Conservation (phyloP, 2,329 filamentous ascomycete species). For the Aotearoamyces nothofagi region DNA sequence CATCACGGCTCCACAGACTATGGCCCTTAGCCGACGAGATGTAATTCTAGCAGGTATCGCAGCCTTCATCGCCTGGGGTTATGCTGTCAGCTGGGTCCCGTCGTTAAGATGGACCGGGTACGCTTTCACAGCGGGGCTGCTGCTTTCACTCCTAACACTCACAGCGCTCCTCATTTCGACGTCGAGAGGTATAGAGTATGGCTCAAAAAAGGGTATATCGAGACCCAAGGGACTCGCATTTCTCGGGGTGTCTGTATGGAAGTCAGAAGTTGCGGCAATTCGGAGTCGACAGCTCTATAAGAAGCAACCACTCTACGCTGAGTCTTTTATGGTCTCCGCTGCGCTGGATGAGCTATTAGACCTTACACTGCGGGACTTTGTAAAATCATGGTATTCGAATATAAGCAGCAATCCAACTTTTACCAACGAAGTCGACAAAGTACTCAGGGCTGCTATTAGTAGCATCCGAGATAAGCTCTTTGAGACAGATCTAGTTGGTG, state of each 20-base stretch:
- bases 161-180: conserved; percentile 46
- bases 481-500: conserved; percentile 68
- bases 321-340: conserved; percentile 63
- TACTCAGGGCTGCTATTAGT: conserved; percentile 57
- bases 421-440: conserved; percentile 70
- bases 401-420: conserved; percentile 76
- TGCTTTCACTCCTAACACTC: conserved; percentile 36
- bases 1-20: conserved; percentile 21
- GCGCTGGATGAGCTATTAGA: conserved; percentile 68
- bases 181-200: conserved; percentile 32
- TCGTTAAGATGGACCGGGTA: conserved; percentile 72
- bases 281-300: conserved; percentile 51
- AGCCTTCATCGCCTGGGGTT: conserved; percentile 76
- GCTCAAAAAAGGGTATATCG: conserved; percentile 23
- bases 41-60: conserved; percentile 51
- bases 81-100: conserved; percentile 70
- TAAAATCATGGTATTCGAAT: conserved; percentile 73
- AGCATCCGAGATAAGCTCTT: conserved; percentile 58
- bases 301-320: conserved; percentile 54
- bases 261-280: conserved; percentile 50
- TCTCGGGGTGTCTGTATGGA: conserved; percentile 48
- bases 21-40: conserved; percentile 64
- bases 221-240: conserved; percentile 39
- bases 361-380: conserved; percentile 67
- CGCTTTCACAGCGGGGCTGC: conserved; percentile 59